Base-by-base conservation (phyloP, 345 rosid genomes). In the Carallia pectinifolia region DNA sequence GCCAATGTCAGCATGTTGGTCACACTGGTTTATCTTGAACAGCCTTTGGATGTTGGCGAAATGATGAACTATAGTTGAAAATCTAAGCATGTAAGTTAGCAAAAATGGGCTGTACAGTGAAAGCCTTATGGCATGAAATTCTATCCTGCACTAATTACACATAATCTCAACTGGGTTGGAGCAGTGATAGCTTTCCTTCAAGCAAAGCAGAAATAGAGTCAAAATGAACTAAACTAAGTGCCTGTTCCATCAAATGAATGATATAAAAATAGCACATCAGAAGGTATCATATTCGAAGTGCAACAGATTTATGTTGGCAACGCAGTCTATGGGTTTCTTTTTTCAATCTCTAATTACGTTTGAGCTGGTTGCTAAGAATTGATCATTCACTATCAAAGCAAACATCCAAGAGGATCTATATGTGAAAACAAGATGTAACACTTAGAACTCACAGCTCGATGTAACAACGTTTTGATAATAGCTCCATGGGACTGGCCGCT, bases 381-480 rank as follows among this genome's bases (percentile, higher is more conserved):
- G 50, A 44, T 44, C 12, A 44, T 44, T 12, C 50, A 44, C 50
- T 44, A 13, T 33, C 17, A 44, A 12, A 15, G 50, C 50, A 44
- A 12, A 44, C 16, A 44, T 44, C 17, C 50, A 53, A 13, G 56
- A 27, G 15, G 10, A 18, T 36, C 58, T 16, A 67, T 63, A 34
- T 54, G 29, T 36, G 34, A 71, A 58, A 60, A 44, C 68, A 74
- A 53, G 39, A 74, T 33, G 33, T 44, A 40, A 65, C 52, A 27
- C 47, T 37, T 17, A 23, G 16, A 19, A 74, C 96, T 87, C 84
- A 94, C 98, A 94, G 78, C 96, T 91, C 70, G 91, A 90, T 64
- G 97, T 91, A 67, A 93, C 98, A 58, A 91, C 98, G 66, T 93
- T 93, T 83, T 91, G 98, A 83, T 93, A 93, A 81, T 93, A 93